Evolutionary conservation across 2,329 filamentous ascomycete species (phyloP).

Genomic region (Tolypocladium ophioglossoides): DNA sequence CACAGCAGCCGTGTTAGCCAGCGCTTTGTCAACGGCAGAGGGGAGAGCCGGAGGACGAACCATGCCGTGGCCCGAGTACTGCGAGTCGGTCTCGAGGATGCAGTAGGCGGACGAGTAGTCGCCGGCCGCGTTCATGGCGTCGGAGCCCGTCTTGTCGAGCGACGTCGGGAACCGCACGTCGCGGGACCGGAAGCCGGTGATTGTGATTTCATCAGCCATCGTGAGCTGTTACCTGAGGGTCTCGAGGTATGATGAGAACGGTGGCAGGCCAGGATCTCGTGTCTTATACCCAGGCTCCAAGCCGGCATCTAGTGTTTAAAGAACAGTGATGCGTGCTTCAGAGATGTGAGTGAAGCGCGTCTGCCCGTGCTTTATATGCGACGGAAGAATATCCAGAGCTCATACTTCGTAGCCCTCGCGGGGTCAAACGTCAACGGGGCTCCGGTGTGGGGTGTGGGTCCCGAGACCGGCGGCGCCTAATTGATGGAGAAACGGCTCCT

Average conservation of each 20-base stretch:
- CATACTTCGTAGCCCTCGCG: not conserved
- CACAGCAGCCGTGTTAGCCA: not conserved
- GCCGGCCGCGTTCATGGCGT: constrained; percentile 91
- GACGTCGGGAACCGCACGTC: constrained; percentile 83
- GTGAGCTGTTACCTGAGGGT: not conserved
- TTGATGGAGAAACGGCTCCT: not conserved
- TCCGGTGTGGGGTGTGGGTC: not conserved
- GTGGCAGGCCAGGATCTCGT: not conserved
- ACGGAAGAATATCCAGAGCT: not conserved
- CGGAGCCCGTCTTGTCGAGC: constrained; percentile 88
- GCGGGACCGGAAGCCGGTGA: constrained; percentile 60
- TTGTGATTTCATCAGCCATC: constrained; percentile 44
- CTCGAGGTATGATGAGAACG: no score
- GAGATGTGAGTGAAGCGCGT: not conserved
- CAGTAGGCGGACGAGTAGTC: constrained; percentile 95
- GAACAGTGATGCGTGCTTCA: not conserved
- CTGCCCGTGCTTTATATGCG: not conserved
- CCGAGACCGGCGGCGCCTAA: not conserved
- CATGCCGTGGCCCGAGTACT: constrained; percentile 68
- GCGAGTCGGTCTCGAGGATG: constrained; percentile 71
- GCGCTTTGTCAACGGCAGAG: not conserved
- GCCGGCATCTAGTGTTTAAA: no score
- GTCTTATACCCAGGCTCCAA: not conserved
- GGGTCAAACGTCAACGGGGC: not conserved
- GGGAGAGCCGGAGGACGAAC: constrained; percentile 24